Base-by-base conservation (phyloP, 805 yeast species). In the Yamadazyma ubonensis region DNA sequence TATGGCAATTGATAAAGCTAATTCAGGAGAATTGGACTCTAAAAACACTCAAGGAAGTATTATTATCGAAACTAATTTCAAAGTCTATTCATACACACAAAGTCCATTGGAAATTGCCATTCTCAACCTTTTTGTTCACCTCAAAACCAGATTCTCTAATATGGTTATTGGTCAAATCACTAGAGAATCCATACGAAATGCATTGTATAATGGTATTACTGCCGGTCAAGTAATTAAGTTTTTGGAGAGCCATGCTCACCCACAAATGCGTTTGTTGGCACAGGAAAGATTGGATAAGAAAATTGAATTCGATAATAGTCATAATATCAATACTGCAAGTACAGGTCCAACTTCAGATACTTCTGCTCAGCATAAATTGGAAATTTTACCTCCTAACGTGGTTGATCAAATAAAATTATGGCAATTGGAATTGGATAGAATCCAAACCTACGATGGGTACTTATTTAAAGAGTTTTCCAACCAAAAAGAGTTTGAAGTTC, bases 101-200 rank as follows among this genome's bases (percentile, higher is more conserved):
- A 88, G 96, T 1, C 97, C 98, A 1, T 67, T 93, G 41, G 98
- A 93, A 61, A 90, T 91, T 49, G 97, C 98, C 8, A 86, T 93
- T 44, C 67, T 93, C 39, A 86, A 89, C 55, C 60, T 93, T 33
- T 93, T 93, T 65, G 95, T 88, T 18, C 93, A 87, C 55, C 64
- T 93, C 44, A 83, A 79, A 49, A 76, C 95, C 0, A 71, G 99
- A 44, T 93, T 93, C 59, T 71, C 89, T 10, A 93, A 93, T 57
- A 81, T 93, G 83, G 96, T 93, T 3, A 79, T 93, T 3, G 99
- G 99, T 2, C 88, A 86, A 48, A 76, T 93, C 43, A 90, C 97
- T 4, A 78, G 98, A 59, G 97, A 91, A 52, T 86, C 96, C 0
- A 82, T 93, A 15, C 72, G 98, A 44, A 70, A 76, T 39, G 99